phyloP scores from a whole-genome alignment of 495 filamentous ascomycete species.

The Tuber microsphaerosporum region DNA sequence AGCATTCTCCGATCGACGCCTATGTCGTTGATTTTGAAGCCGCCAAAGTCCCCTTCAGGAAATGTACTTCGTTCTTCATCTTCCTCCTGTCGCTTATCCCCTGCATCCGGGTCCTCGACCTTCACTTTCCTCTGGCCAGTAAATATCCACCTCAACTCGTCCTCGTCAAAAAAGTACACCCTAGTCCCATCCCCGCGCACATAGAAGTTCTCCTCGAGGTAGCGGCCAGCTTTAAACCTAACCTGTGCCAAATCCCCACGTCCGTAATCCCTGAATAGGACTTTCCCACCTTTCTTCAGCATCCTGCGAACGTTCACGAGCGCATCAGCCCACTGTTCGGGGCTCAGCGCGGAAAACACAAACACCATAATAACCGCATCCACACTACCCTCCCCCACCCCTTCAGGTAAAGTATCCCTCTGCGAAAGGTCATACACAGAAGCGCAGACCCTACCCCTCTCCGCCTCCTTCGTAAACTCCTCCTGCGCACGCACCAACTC shows the following conservation, averaged over 20 bases:
- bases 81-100: conserved; percentile 10
- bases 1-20: conserved; percentile 79
- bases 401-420: conserved; percentile 60
- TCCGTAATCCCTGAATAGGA: conserved; percentile 93
- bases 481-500: conserved; percentile 73
- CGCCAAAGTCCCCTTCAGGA: conserved; percentile 37
- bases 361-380: conserved; percentile 93
- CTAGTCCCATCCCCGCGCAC: conserved; percentile 89
- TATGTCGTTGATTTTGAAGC: conserved; percentile 62
- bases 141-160: conserved; percentile 77
- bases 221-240: conserved; percentile 86
- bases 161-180: conserved; percentile 91
- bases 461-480: conserved; percentile 45
- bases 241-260: conserved; percentile 93
- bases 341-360: conserved; percentile 86
- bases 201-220: conserved; percentile 93
- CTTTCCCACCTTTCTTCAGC: conserved; percentile 79
- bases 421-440: conserved; percentile 86
- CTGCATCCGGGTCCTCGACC: neutral
- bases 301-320: conserved; percentile 72
- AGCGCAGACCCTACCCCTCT: conserved; percentile 62
- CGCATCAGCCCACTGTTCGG: conserved; percentile 73
- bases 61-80: conserved; percentile 22
- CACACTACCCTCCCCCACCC: conserved; percentile 64
- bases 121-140: conserved; percentile 41